Conservation (phyloP, 2,329 filamentous ascomycete species). For the Plenodomus lindquistii region DNA sequence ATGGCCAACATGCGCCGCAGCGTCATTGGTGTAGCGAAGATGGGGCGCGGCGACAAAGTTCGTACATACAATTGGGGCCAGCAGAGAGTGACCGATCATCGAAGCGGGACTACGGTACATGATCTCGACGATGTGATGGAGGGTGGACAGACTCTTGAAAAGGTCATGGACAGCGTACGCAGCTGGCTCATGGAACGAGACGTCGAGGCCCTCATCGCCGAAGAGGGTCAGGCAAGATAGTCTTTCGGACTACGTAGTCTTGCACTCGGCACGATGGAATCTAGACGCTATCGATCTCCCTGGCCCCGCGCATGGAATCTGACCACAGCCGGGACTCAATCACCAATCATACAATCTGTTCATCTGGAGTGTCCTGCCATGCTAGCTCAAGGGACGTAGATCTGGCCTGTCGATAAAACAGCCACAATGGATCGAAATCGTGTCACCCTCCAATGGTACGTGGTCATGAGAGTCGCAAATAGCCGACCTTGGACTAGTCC, state of each 20-base stretch:
- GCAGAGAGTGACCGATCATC: constrained; percentile 85
- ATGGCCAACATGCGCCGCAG: constrained; percentile 73
- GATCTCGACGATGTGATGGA: constrained; percentile 79
- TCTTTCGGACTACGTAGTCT: neutral
- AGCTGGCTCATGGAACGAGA: constrained; percentile 77
- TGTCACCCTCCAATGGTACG: too few relatives aligned
- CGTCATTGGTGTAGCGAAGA: constrained; percentile 75
- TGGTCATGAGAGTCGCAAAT: too few relatives aligned
- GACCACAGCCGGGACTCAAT: too few relatives aligned
- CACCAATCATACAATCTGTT: too few relatives aligned
- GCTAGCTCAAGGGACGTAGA: too few relatives aligned
- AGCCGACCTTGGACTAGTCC: too few relatives aligned
- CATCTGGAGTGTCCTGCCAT: too few relatives aligned
- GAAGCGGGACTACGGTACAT: constrained; percentile 77
- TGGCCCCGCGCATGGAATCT: neutral
- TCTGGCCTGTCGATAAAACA: too few relatives aligned
- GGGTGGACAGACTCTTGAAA: constrained; percentile 73
- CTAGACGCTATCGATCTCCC: neutral
- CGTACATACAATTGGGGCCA: constrained; percentile 84
- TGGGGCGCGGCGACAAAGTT: constrained; percentile 91
- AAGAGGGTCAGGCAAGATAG: constrained; percentile 34
- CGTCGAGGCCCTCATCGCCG: constrained; percentile 67
- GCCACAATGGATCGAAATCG: too few relatives aligned
- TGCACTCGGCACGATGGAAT: neutral
- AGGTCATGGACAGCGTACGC: constrained; percentile 76